Conservation (phyloP, 768 basidiomycete genomes). For the Mycena haematopus region DNA sequence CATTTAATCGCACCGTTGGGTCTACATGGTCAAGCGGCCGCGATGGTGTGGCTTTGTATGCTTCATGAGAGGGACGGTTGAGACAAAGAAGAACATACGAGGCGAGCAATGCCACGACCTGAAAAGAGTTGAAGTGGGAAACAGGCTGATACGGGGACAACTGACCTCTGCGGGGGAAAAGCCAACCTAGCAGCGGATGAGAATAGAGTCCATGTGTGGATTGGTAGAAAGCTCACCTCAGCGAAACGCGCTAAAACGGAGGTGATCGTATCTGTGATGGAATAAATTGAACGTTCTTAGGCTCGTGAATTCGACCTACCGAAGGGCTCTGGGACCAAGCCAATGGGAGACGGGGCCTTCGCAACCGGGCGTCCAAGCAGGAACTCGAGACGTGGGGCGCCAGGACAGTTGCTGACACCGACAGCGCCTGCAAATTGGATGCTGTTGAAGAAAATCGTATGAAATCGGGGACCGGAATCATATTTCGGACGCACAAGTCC, state of each 20-base stretch:
- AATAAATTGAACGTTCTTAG: no score
- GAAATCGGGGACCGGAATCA: not conserved
- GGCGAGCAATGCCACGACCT: conserved; percentile 38
- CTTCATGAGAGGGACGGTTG: not conserved
- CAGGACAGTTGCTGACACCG: conserved; percentile 40
- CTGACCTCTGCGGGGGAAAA: conserved; percentile 42
- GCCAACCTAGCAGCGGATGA: conserved; percentile 30
- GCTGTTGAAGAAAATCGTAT: conserved; percentile 5
- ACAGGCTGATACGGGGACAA: conserved; percentile 29
- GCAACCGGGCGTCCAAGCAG: conserved; percentile 31
- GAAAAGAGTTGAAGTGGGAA: not conserved
- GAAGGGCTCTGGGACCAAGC: conserved; percentile 20
- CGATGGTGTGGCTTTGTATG: conserved; percentile 33
- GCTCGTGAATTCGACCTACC: not conserved
- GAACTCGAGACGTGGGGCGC: conserved; percentile 39
- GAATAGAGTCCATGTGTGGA: no score
- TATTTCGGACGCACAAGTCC: conserved; percentile 53
- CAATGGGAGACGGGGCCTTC: conserved; percentile 13
- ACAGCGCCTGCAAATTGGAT: conserved; percentile 43
- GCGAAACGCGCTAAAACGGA: conserved; percentile 41
- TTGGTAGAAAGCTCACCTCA: conserved; percentile 20
- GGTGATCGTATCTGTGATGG: conserved; percentile 35
- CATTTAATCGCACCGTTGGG: conserved; percentile 7
- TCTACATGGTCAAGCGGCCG: conserved; percentile 44
- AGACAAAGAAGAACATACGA: conserved; percentile 31